Evolutionary conservation across 257 asterid genomes (phyloP), one percentile per base, ranked within the genome.

Genomic region (Paraleonurus japonicus): DNA sequence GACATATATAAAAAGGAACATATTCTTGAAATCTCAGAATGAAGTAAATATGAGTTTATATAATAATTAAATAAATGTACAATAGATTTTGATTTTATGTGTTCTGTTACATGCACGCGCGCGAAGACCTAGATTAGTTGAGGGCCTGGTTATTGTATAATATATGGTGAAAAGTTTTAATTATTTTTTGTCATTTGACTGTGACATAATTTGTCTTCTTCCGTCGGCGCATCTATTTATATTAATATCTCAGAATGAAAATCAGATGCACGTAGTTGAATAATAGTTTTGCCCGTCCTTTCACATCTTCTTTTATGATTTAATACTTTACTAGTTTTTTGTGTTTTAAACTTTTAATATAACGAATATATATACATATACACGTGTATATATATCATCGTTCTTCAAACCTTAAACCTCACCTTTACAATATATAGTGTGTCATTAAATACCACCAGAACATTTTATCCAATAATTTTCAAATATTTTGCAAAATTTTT

Each of bases 151-250:
- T 45, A 6, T 6, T 16, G 3, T 16, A 17, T 19, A 5, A 16
- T 17, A 28, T 61, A 59, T 15, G 39, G 71, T 65, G 24, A 58
- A 26, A 30, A 26, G 23, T 5, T 65, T n/a, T 37, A 43, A 26
- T 47, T 9, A 9, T 28, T 47, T 28, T 47, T 67, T 8, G 48
- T 5, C n/a, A 26, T 4, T 57, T 12, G 68, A 62, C 61, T 16
- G 39, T 39, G 5, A 1, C 13, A 16, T n/a, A n/a, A n/a, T 73
- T 73, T 73, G 78, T 74, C 73, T 57, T 74, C 33, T 55, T 74
- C 67, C 78, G 78, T 65, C 78, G 78, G 78, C 78, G 68, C 61
- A 65, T 51, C 48, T 45, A 23, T 26, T 7, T 17, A 53, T 24
- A 4, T 2, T 10, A 22, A 35, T 16, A 26, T 24, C 43, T 24